These are phyloP conservation scores for Spergularia marina DNA, from an alignment of 148 eudicot genomes.

Conservation along the genomic window DNA sequence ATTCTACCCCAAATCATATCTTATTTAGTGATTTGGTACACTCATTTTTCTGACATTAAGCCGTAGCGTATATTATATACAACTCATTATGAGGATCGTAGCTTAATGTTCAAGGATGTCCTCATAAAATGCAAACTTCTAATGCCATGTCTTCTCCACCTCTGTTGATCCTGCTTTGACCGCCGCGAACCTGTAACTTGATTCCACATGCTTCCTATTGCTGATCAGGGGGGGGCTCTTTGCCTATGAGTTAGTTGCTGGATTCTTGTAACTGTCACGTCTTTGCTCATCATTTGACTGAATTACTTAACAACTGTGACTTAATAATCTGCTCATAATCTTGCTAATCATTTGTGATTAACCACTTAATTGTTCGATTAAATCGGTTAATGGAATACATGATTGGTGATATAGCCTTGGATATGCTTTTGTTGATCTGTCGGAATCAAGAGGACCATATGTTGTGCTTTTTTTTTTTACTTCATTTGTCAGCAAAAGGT, in stretches of 20 bases:
- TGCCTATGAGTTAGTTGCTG: background rate
- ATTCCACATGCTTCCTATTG: constrained; percentile 17
- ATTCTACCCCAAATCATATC: background rate
- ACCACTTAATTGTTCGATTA: constrained; percentile 5
- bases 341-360: constrained; percentile 16
- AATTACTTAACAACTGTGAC: background rate
- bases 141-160: constrained; percentile 27
- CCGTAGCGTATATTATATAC: constrained; percentile 3
- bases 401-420: constrained; percentile 18
- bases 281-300: constrained; percentile 17
- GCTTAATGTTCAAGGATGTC: background rate
- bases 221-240: background rate
- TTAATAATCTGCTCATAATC: constrained; percentile 19
- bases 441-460: constrained; percentile 27
- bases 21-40: background rate
- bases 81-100: background rate
- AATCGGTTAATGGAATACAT: background rate
- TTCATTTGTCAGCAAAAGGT: constrained; percentile 6
- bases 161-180: constrained; percentile 21
- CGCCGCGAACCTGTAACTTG: constrained; percentile 1
- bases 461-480: background rate
- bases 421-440: constrained; percentile 25
- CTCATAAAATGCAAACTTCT: constrained; percentile 6
- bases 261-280: constrained; percentile 27
- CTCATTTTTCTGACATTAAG: background rate